Evolutionary conservation across 139 green algal species (phyloP), one percentile per base, ranked within the genome.

Genomic region (Chlamydomonas applanata): DNA sequence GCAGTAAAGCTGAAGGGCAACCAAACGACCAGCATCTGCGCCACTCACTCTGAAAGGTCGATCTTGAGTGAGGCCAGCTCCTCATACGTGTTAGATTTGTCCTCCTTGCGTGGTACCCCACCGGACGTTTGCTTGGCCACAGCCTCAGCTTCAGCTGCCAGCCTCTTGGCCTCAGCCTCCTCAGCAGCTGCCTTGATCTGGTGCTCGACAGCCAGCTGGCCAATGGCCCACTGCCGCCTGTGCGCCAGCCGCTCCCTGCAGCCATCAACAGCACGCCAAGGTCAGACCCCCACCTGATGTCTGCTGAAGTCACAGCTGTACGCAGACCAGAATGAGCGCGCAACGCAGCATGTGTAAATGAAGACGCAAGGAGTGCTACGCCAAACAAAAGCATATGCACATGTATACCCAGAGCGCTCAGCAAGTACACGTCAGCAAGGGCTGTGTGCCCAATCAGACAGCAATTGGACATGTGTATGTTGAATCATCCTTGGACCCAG

Each of bases 11-110:
- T n/a, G n/a, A n/a, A n/a, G n/a, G n/a, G n/a, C n/a, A n/a, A n/a
- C n/a, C n/a, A n/a, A n/a, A n/a, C n/a, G n/a, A n/a, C n/a, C n/a
- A n/a, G n/a, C n/a, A n/a, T n/a, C n/a, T n/a, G n/a, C n/a, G n/a
- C n/a, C n/a, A 49, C 40, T 11, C 40, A 49, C 45, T 76, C 62
- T 0, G 84, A 54, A 2, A 94, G 77, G 36, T 72, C 20, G 2
- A 83, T 7, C 36, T 45, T 44, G 30, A 83, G 35, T 14, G 56
- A 34, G 16, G 36, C 52, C 52, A 83, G 65, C 69, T 86, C 77
- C 5, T 49, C 33, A 40, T 82, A 79, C 4, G 73, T 79, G 3
- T 81, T 69, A 0, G 73, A 79, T 29, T 73, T 49, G 1, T n/a
- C 53, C 1, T 25, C 35, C 49, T 22, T 68, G 52, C 25, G 49